These are phyloP conservation scores for Petunia secreta DNA, from an alignment of 257 asterid species.

Conservation along the genomic window DNA sequence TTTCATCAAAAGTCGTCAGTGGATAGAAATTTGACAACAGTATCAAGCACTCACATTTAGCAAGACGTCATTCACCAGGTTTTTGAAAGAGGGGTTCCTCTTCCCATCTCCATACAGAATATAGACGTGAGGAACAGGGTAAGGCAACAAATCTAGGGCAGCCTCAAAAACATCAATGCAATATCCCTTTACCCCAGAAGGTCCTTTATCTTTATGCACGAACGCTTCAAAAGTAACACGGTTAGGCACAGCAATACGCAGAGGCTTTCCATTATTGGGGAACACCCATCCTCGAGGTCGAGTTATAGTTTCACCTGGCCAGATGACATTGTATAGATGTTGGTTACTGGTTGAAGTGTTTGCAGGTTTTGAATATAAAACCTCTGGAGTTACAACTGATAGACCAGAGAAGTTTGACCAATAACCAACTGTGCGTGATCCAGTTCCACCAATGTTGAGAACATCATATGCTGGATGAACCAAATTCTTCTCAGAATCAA, in stretches of 20 bases:
- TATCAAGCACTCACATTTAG: conserved; percentile 48
- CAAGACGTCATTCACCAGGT: conserved; percentile 52
- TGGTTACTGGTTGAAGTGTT: conserved; percentile 48
- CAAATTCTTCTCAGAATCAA: conserved; percentile 57
- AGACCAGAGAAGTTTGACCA: conserved; percentile 73
- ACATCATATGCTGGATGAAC: conserved; percentile 60
- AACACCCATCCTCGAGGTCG: conserved; percentile 85
- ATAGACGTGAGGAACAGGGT: conserved; percentile 68
- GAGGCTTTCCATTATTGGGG: conserved; percentile 67
- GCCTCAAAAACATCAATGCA: conserved; percentile 85
- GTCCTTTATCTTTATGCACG: conserved; percentile 64
- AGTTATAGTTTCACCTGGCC: conserved; percentile 71
- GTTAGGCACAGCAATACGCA: conserved; percentile 63
- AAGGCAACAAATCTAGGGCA: conserved; percentile 64
- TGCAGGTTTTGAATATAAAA: conserved; percentile 41
- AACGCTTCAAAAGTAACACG: conserved; percentile 57
- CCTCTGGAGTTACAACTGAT: conserved; percentile 56
- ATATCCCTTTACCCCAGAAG: conserved; percentile 64
- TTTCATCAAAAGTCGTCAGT: not conserved
- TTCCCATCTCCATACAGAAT: conserved; percentile 67
- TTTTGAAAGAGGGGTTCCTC: conserved; percentile 58
- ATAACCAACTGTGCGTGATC: conserved; percentile 58
- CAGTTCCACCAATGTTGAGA: conserved; percentile 66
- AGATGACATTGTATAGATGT: conserved; percentile 51
- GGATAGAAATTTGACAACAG: not conserved